Evolutionary conservation across 129 eudicot species (phyloP), one percentile per base, ranked within the genome.

Genomic region (Deinandra increscens): DNA sequence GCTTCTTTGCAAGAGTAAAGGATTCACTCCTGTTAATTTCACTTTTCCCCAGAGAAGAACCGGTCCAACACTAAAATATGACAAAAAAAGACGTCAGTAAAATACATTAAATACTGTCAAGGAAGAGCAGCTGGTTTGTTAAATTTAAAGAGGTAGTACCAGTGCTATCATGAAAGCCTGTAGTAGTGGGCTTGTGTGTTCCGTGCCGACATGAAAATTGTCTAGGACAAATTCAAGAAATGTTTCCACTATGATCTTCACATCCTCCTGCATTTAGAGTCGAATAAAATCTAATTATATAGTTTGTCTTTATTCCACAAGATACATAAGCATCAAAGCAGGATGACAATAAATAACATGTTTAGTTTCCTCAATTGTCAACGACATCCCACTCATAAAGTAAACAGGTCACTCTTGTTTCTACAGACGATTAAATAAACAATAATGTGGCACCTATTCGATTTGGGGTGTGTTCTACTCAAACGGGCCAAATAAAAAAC

Each of bases 81-180:
- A 42, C 46, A 69, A 15, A 58, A 26, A 10, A 65, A 10, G 41
- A n/a, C 33, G 20, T 69, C 38, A 71, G 20, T 44, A 45, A 45
- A 48, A 22, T n/a, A 46, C 39, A 19, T 58, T 36, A 59, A 34
- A 12, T 42, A 42, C 17, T 50, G 67, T 38, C 15, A 64, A 6
- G 26, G 29, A 29, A 41, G n/a, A 14, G 13, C 9, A 29, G 38
- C 34, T 15, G 6, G 17, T 48, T 26, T 79, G 73, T 60, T 12
- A 49, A 50, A 54, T n/a, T n/a, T n/a, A 69, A 36, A 31, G 42
- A 33, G 66, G 36, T 72, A 88, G 66, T 64, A 93, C 98, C 96
- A 93, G 70, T 70, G 98, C 83, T 73, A 93, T 72, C 80, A 81
- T 89, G 71, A 93, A 81, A 43, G 98, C 98, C 78, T 86, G 88